A percentile compares a stretch with the other conserved stretches of the same genome.
phyloP scores from a whole-genome alignment of 306 rosid genomes.

The Psophocarpus tetragonolobus region DNA sequence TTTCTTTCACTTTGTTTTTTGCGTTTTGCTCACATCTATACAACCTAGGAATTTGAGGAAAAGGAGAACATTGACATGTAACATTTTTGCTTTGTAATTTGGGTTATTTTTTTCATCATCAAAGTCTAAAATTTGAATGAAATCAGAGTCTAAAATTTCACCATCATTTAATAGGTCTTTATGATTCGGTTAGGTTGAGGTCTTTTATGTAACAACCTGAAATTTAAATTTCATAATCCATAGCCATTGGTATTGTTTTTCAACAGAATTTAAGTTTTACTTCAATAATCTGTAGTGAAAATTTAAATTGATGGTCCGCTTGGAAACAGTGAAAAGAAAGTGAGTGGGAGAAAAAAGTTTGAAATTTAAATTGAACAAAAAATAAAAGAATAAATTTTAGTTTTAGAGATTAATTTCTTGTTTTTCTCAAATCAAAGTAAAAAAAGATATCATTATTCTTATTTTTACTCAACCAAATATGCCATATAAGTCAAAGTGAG shows the following conservation, averaged over 20 bases:
- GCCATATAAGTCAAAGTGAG: background rate
- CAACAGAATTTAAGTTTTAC: background rate
- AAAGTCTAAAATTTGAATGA: conserved; percentile 18
- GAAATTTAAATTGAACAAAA: no score
- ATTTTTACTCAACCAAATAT: background rate
- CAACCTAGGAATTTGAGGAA: conserved; percentile 19
- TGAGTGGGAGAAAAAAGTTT: no score
- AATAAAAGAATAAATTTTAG: no score
- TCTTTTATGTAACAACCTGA: no score
- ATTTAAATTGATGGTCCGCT: background rate
- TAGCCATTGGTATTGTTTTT: background rate
- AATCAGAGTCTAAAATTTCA: background rate
- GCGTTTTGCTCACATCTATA: conserved; percentile 5
- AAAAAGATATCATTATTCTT: no score
- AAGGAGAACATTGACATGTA: conserved; percentile 36
- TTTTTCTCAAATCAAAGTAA: no score
- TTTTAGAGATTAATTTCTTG: no score
- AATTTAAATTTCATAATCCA: no score
- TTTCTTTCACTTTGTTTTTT: conserved; percentile 13
- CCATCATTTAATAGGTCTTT: background rate
- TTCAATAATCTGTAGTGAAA: background rate
- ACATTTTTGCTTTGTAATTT: conserved; percentile 43
- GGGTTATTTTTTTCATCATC: conserved; percentile 23
- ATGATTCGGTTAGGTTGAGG: background rate
- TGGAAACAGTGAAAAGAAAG: no score